Base-by-base conservation (phyloP, 1,284 basidiomycete species). In the Leccinum fallax region DNA sequence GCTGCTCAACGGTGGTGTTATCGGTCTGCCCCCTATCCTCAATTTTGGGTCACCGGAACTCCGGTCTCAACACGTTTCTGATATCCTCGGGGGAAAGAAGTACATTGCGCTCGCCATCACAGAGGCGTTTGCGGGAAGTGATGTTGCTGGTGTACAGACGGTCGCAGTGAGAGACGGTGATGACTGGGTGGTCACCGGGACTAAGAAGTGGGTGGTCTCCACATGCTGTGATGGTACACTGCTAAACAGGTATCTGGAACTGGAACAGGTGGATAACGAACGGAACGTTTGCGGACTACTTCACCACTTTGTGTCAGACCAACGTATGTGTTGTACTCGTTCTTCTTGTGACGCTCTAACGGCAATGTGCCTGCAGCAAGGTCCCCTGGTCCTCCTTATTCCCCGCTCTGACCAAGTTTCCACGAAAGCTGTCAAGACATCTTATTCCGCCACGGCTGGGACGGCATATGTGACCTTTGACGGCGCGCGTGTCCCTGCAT, bases 401-500 rank as follows among this genome's bases (percentile, higher is more conserved):
- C 86, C 88, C 46, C 85, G 93, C 58, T 83, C 83, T 7, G 87
- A 90, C 63, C 88, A 89, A n/a, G 87, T 98, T 60, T 85, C 88
- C 64, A 98, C 97, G 10, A 95, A 92, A 72, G 87, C 88, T 40
- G 93, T 99, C 79, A 97, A 96, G 78, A 96, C 94, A 0, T 86
- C 90, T 1, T 95, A 97, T 78, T 94, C 92, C 0, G 71, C 89
- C 5, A 87, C 89, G 2, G 92, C 95, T 1, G 94, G 95, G 11
- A 97, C 95, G 0, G 93, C 94, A 5, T 98, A 90, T 72, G 87
- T 98, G 55, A 95, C 87, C 0, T 98, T 97, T 74, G 93, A 98
- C 77, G 92, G 94, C 66, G 90, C 91, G 66, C 90, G 91, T 64
- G 94, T 98, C 0, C 95, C 95, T 0, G 81, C 90, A 10, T 86